Base-by-base conservation (phyloP, 257 asterid genomes). In the Solanum raphanifolium region DNA sequence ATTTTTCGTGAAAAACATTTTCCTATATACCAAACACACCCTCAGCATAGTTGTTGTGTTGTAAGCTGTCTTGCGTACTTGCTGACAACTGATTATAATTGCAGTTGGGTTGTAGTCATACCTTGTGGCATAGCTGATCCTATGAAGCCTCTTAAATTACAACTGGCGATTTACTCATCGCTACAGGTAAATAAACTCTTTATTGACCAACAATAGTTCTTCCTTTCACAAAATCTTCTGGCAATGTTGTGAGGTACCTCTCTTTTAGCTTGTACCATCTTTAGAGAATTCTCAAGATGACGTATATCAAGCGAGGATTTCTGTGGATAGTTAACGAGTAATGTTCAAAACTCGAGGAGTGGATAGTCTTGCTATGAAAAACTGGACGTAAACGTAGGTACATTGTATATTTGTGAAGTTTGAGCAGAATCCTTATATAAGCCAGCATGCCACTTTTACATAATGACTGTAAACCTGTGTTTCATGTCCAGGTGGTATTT, bases 31-130 rank as follows among this genome's bases (percentile, higher is more conserved):
- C 16, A 62, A 62, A 23, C 31, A 62, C 31, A 65, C 16, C 31
- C 7, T n/a, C n/a, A 65, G 32, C 7, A 6, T 1, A 4, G 74
- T 27, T 66, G 35, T 27, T 58, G 27, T 13, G 35, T 66, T 66
- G 35, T 66, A 69, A 32, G 43, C 13, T 81, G 46, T 39, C 41
- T 82, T 82, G n/a, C 13, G 9, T 76, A 87, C 18, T 41, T 83
- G 31, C 87, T 83, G 87, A 58, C 25, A 5, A 34, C 84, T 88
- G 52, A 38, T 29, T 90, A 23, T 5, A 12, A 83, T 25, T 92
- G 90, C 92, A 93, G 98, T 55, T 97, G 98, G 98, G 98, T 92
- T 90, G 98, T 92, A 46, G 90, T 97, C 85, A 27, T 93, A 86
- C 99, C 98, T 41, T 92, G 97, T 89, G 96, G 98, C 13, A 6